phyloP scores from a whole-genome alignment of 768 basidiomycete genomes.

The Phlebiopsis flavidoalba region DNA sequence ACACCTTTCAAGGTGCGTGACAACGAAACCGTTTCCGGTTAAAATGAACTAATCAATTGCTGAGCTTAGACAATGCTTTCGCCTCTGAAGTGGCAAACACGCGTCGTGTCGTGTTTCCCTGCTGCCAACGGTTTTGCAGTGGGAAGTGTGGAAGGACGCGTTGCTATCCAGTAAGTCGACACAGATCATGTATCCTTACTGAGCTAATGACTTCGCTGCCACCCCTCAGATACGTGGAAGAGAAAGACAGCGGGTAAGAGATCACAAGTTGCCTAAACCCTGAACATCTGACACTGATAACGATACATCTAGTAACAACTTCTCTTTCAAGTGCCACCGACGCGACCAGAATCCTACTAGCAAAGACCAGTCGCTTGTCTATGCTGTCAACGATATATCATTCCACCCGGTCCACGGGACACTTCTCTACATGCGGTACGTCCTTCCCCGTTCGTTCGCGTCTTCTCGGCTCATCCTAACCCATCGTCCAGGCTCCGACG shows the following conservation, averaged over 20 bases:
- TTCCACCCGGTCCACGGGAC: constrained; percentile 52
- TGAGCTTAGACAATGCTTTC: constrained; percentile 63
- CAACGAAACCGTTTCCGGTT: too few species aligned
- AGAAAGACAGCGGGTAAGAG: constrained; percentile 64
- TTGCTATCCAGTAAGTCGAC: constrained; percentile 85
- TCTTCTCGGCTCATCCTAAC: background rate
- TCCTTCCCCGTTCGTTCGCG: constrained; percentile 9
- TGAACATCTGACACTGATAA: too few species aligned
- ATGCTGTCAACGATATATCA: constrained; percentile 50
- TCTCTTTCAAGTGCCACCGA: constrained; percentile 53
- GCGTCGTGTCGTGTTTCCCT: constrained; percentile 80
- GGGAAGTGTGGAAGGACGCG: constrained; percentile 85
- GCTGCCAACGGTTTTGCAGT: constrained; percentile 65
- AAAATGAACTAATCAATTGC: background rate
- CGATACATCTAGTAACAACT: constrained; percentile 36
- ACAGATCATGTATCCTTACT: too few species aligned
- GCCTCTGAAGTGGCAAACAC: constrained; percentile 91
- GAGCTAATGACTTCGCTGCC: too few species aligned
- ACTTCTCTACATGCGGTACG: constrained; percentile 37
- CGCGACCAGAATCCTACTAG: constrained; percentile 27
- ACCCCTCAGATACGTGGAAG: constrained; percentile 69
- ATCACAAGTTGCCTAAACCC: background rate
- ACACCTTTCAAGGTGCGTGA: constrained; percentile 63
- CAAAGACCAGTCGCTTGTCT: constrained; percentile 42
- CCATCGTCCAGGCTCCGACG: constrained; percentile 57